Conservation (phyloP, 1,284 basidiomycete species). For the Ceratobasidium sp. region DNA sequence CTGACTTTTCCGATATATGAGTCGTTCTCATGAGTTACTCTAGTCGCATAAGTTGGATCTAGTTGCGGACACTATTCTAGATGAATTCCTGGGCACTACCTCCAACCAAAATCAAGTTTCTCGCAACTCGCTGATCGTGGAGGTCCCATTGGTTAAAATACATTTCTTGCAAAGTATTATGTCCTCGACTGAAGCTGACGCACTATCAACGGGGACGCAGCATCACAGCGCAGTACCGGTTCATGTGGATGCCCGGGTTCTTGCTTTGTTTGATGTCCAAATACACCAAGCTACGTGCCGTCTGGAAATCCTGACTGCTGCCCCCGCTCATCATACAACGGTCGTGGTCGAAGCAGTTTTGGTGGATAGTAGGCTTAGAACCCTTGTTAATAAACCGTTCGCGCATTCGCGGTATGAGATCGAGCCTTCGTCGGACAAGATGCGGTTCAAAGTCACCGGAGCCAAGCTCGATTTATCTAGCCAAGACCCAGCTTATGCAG, state of each 20-base stretch:
- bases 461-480: slow-evolving; percentile 5
- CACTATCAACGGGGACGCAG: slow-evolving; percentile 13
- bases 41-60: slow-evolving; percentile 37
- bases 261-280: slow-evolving; percentile 22
- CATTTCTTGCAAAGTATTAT: slow-evolving; percentile 41
- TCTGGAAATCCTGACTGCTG: slow-evolving; percentile 19
- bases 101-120: neutral
- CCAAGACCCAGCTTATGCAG: neutral
- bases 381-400: slow-evolving; percentile 28
- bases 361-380: slow-evolving; percentile 26
- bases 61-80: slow-evolving; percentile 40
- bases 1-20: neutral
- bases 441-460: slow-evolving; percentile 16
- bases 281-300: slow-evolving; percentile 12
- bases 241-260: slow-evolving; percentile 33
- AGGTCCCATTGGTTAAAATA: slow-evolving; percentile 37
- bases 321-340: neutral
- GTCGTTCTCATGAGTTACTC: too few species aligned
- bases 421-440: slow-evolving; percentile 17
- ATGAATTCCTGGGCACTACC: slow-evolving; percentile 26
- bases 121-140: slow-evolving; percentile 34
- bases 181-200: slow-evolving; percentile 38
- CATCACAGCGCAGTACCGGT: slow-evolving; percentile 9
- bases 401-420: slow-evolving; percentile 14
- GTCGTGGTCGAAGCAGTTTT: neutral